phyloP scores from a whole-genome alignment of 805 yeast species.

The Wickerhamiella hasegawae region DNA sequence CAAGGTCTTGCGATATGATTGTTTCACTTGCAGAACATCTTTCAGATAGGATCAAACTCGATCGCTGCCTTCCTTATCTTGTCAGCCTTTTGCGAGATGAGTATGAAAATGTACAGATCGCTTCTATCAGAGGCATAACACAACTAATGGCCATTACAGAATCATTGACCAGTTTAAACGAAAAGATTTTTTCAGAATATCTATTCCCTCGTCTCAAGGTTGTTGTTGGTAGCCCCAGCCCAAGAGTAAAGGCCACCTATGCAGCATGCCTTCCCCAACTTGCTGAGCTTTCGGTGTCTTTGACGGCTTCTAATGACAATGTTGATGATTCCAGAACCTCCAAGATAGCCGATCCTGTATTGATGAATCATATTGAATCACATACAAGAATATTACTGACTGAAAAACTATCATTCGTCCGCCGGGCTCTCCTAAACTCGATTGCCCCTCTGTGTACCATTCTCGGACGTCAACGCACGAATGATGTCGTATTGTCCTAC shows the following conservation, averaged over 20 bases:
- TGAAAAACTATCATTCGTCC: constrained; percentile 49
- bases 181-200: constrained; percentile 65
- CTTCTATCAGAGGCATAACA: constrained; percentile 48
- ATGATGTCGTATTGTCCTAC: constrained; percentile 79
- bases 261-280: constrained; percentile 62
- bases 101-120: constrained; percentile 45
- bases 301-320: not conserved
- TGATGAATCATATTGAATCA: constrained; percentile 41
- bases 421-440: constrained; percentile 50
- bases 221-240: constrained; percentile 26
- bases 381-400: constrained; percentile 52
- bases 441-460: constrained; percentile 66
- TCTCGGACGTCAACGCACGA: constrained; percentile 76
- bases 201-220: constrained; percentile 49
- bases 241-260: constrained; percentile 44
- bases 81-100: constrained; percentile 56
- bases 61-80: constrained; percentile 69
- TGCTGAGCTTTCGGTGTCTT: constrained; percentile 38
- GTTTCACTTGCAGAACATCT: constrained; percentile 60
- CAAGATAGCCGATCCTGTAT: constrained; percentile 5
- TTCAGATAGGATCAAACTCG: constrained; percentile 71
- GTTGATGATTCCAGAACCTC: no score
- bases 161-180: constrained; percentile 57
- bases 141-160: constrained; percentile 51
- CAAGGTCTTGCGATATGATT: constrained; percentile 61